Evolutionary conservation across 1,284 basidiomycete genomes (phyloP).

Genomic region (Xerocomus amazonicus): DNA sequence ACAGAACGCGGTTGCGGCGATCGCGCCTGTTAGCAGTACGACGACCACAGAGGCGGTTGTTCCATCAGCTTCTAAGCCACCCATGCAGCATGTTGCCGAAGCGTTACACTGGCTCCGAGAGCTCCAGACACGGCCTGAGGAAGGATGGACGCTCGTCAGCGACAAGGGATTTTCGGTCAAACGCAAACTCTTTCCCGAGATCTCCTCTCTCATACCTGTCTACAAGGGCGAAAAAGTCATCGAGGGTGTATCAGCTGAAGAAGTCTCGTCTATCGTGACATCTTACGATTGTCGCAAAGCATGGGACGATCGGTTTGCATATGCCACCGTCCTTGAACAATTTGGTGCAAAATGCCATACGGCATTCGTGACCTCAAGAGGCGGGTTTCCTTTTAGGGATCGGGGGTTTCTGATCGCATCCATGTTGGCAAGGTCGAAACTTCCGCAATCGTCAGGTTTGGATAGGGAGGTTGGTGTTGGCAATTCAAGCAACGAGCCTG

Average conservation of each 20-base stretch:
- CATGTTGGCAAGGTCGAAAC: slow-evolving; percentile 62
- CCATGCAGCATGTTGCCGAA: slow-evolving; percentile 75
- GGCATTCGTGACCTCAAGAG: slow-evolving; percentile 66
- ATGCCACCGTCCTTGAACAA: slow-evolving; percentile 66
- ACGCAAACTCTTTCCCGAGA: slow-evolving; percentile 69
- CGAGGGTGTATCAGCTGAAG: slow-evolving; percentile 92
- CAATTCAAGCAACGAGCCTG: slow-evolving; percentile 18
- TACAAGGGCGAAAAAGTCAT: slow-evolving; percentile 91
- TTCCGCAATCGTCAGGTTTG: slow-evolving; percentile 36
- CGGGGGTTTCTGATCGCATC: slow-evolving; percentile 83
- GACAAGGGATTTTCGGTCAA: slow-evolving; percentile 82
- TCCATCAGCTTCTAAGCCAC: slow-evolving; percentile 55
- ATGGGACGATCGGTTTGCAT: slow-evolving; percentile 86
- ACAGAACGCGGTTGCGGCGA: slow-evolving; percentile 68
- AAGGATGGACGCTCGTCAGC: slow-evolving; percentile 77
- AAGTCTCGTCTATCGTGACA: slow-evolving; percentile 72
- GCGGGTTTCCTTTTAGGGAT: slow-evolving; percentile 88
- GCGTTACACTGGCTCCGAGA: slow-evolving; percentile 76
- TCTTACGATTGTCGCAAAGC: slow-evolving; percentile 70
- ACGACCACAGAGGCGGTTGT: slow-evolving; percentile 37
- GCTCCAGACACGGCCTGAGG: slow-evolving; percentile 61
- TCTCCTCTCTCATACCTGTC: slow-evolving; percentile 82
- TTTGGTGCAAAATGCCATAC: slow-evolving; percentile 79
- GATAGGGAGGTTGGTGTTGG: slow-evolving; percentile 29
- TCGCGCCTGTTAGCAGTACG: slow-evolving; percentile 48